Evolutionary conservation across 805 yeast species (phyloP).

Genomic region (Hanseniaspora mollemarum): DNA sequence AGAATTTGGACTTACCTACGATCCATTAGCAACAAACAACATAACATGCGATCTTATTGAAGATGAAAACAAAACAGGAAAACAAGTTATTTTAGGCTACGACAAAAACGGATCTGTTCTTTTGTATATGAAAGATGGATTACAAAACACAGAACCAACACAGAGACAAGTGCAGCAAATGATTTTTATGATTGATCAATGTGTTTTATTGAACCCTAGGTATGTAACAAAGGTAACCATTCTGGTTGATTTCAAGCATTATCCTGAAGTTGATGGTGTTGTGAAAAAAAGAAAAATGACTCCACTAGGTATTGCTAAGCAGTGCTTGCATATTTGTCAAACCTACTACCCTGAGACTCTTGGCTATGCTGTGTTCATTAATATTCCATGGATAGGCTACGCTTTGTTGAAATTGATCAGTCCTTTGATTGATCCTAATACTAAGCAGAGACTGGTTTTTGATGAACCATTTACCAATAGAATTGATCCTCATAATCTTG

Average conservation of each 20-base stretch:
- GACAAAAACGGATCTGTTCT: slow-evolving; percentile 46
- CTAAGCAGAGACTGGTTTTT: slow-evolving; percentile 45
- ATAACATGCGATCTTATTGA: slow-evolving; percentile 35
- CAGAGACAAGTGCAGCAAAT: slow-evolving; percentile 45
- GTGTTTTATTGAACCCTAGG: slow-evolving; percentile 44
- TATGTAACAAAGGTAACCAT: slow-evolving; percentile 48
- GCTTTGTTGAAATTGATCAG: slow-evolving; percentile 45
- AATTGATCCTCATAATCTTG: slow-evolving; percentile 44
- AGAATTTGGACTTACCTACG: slow-evolving; percentile 37
- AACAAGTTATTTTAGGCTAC: slow-evolving; percentile 43
- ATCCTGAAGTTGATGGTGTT: slow-evolving; percentile 28
- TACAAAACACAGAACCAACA: slow-evolving; percentile 44
- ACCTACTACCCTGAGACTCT: slow-evolving; percentile 50
- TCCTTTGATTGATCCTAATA: slow-evolving; percentile 49
- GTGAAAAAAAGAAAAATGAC: slow-evolving; percentile 35
- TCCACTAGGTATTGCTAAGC: slow-evolving; percentile 40
- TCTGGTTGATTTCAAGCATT: slow-evolving; percentile 44
- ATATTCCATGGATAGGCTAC: slow-evolving; percentile 48
- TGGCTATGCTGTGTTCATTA: slow-evolving; percentile 43
- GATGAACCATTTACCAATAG: slow-evolving; percentile 48
- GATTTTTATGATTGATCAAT: slow-evolving; percentile 46
- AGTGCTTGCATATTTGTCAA: slow-evolving; percentile 41
- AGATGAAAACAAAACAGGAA: slow-evolving; percentile 43
- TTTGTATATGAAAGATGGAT: slow-evolving; percentile 41
- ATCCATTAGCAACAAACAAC: slow-evolving; percentile 31